Base-by-base conservation (phyloP, 805 yeast species). In the Pichia deserticola region DNA sequence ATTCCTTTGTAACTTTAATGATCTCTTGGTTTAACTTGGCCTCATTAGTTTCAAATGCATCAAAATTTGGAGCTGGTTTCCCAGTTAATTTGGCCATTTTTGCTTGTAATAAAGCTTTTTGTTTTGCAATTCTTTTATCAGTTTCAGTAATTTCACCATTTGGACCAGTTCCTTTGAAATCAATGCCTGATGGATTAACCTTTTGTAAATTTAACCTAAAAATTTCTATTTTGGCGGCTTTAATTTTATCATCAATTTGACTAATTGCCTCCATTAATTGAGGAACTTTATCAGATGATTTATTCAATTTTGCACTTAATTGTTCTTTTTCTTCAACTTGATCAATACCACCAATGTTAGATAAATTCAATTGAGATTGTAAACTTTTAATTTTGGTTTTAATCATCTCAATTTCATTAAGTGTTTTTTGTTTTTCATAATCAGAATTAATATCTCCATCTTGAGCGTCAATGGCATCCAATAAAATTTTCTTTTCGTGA, bases 21-120 rank as follows among this genome's bases (percentile, higher is more conserved):
- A 76, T 66, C 45, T 79, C 84, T 51, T 73, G 75, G 45, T 74
- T 75, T 54, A 84, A 73, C 51, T 71, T 69, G 7, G 69, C 64
- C 52, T 83, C 88, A 45, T 79, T 76, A 47, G 73, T 77, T 38
- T 80, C 79, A 57, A 77, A 74, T 4, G 69, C 70, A 28, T 72
- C 74, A 40, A 70, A 64, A 34, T 69, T 69, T 7, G 74, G 67
- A 3, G 74, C 69, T 7, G 78, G 71, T 59, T 82, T 84, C 6
- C 97, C 97, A 0, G 97, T 90, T 59, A 92, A 76, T 4, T 92
- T 88, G 32, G 96, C 95, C 95, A 92, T 89, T 57, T 96, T 78
- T 45, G 90, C 86, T 54, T 82, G 81, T 57, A 93, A 72, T 50
- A 82, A 69, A 39, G 92, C 95, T 61, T 86, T 84, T 40, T 87